Evolutionary conservation across 2,329 filamentous ascomycete genomes (phyloP).

Genomic region (Diaporthe sp.): DNA sequence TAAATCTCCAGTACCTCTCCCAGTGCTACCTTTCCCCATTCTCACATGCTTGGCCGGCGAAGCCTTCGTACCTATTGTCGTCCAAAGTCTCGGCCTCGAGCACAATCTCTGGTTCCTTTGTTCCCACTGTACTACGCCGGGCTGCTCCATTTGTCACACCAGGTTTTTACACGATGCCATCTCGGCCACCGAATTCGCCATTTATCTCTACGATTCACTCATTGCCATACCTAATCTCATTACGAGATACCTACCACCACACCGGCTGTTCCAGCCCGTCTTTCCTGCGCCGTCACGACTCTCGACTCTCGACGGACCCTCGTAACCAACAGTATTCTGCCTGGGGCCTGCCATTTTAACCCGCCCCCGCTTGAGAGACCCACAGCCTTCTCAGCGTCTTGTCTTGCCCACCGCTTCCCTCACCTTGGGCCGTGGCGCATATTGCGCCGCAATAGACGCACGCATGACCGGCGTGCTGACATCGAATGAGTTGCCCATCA

Average conservation of each 20-base stretch:
- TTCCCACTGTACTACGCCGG: constrained; percentile 14
- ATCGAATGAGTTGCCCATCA: neutral
- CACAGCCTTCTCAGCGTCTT: constrained; percentile 23
- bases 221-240: constrained; percentile 14
- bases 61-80: neutral
- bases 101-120: constrained; percentile 24
- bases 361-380: constrained; percentile 26
- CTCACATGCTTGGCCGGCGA: constrained; percentile 25
- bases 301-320: constrained; percentile 1
- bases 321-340: neutral
- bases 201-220: constrained; percentile 27
- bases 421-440: constrained; percentile 11
- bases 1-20: constrained; percentile 22
- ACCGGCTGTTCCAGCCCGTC: constrained; percentile 13
- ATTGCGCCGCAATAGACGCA: constrained; percentile 24
- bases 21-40: constrained; percentile 25
- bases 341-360: neutral
- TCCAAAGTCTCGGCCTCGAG: constrained; percentile 14
- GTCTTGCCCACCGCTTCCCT: constrained; percentile 22
- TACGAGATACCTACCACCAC: constrained; percentile 25
- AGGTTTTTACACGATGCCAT: constrained; percentile 25
- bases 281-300: constrained; percentile 15
- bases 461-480: constrained; percentile 4
- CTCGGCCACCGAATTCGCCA: constrained; percentile 25
- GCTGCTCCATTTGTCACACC: constrained; percentile 26